Base-by-base conservation (phyloP, 495 filamentous ascomycete genomes). In the Hypoxylon cercidicola region DNA sequence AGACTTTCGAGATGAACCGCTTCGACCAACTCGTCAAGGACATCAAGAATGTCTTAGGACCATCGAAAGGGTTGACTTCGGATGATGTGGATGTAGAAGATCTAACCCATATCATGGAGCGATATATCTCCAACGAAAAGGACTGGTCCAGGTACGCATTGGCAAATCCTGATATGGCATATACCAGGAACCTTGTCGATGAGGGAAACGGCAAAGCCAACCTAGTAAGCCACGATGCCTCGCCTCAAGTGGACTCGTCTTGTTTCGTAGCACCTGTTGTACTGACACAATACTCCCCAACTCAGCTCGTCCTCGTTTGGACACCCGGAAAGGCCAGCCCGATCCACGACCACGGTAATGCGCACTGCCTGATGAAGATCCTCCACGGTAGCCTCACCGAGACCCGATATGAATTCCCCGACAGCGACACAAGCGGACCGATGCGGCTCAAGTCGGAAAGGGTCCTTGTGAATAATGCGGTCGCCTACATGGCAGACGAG, bases 201-300 rank as follows among this genome's bases (percentile, higher is more conserved):
- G 87, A 91, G 70, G 91, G 93, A 3, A 97, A 96, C 71, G 93
- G 93, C 21, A 96, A 94, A 73, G 89, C 90, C 73, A 97, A 97
- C 72, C 72, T 97, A 62, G 90, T 93, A 82, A 69, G 86, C 72
- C 39, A 3, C 19, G 34, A n/a, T 20, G 47, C 21, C 56, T 23
- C 30, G 13, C 18, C 49, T 35, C 23, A n/a, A 37, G 34, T 7
- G 32, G 20, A 39, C 46, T 50, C 5, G 8, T 28, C 52, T 50
- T 40, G 34, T 16, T 18, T 15, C 16, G 10, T 4, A 55, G 28
- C 4, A 11, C 12, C 19, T 32, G 30, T 23, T 28, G 43, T 55
- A 59, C 60, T 68, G 15, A 64, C 34, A 34, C 34, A 34, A 19
- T 40, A 56, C 48, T 37, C 30, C 56, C 37, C 6, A 60, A 53